Percentiles rank a stretch among this genome's conserved stretches.
These are phyloP conservation scores for Calonectria fujianensis DNA, from an alignment of 2,329 filamentous ascomycete species.

Conservation along the genomic window DNA sequence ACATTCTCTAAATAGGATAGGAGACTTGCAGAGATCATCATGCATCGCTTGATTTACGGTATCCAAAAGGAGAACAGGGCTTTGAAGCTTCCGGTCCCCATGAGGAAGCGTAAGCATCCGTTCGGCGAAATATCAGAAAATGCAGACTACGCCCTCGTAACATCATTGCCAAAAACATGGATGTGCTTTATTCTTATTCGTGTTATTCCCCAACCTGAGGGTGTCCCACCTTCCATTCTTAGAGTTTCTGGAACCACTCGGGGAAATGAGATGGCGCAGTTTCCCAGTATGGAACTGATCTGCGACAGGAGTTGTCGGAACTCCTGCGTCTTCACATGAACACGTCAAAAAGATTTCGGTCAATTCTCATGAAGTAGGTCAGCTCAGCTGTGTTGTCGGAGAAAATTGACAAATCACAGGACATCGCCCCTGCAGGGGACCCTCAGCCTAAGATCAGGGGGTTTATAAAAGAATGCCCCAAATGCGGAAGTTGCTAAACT, in stretches of 20 bases:
- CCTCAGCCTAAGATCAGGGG: background rate
- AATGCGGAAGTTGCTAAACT: slow-evolving; percentile 25
- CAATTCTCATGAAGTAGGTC: background rate
- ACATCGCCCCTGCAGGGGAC: background rate
- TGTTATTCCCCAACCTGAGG: background rate
- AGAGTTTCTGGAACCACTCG: background rate
- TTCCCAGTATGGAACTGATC: slow-evolving; percentile 12
- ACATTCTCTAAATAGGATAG: no score
- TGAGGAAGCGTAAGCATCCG: background rate
- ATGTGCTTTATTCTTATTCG: background rate
- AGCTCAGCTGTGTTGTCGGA: background rate
- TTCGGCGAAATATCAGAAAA: background rate
- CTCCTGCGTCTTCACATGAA: slow-evolving; percentile 10
- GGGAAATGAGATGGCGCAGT: slow-evolving; percentile 9
- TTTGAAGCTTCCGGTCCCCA: background rate
- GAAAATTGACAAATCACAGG: background rate
- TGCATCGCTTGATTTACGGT: background rate
- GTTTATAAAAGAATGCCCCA: background rate
- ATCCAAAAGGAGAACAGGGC: background rate
- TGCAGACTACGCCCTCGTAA: background rate
- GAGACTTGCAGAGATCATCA: background rate
- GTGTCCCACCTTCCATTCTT: slow-evolving; percentile 11
- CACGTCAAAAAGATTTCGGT: background rate
- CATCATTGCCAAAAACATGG: background rate
- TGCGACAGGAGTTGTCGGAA: slow-evolving; percentile 15